Evolutionary conservation across 2,329 filamentous ascomycete species (phyloP), one percentile per base, ranked within the genome.

Genomic region (Magnaporthales sp.): DNA sequence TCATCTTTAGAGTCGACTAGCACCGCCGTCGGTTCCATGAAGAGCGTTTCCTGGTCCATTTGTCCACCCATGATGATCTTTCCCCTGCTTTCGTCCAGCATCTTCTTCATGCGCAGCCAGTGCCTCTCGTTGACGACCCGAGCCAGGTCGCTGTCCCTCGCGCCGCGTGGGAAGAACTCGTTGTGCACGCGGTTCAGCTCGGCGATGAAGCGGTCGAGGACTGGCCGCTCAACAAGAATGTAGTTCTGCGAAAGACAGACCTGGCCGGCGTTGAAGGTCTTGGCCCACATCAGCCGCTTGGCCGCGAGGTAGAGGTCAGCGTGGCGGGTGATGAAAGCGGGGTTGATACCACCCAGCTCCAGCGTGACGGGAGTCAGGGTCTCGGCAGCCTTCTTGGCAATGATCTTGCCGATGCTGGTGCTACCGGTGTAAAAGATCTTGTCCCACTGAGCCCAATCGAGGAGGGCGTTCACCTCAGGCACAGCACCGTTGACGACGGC

Each of bases 381-480:
- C 74, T 92, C 87, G 68, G 95, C 94, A 0, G 94, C 95, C 76
- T 96, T 97, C 77, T 93, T 89, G 63, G 92, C 86, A 66, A 98
- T 89, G 73, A 98, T 93, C 74, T 89, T 92, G 74, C 91, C 95
- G 22, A 97, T 92, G 30, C 76, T 80, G 65, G 85, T 84, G 73
- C 88, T 89, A 66, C 95, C 95, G 0, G 95, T 99, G 81, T 97
- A 99, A 82, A 95, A 93, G 74, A 99, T 96, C 85, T 97, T 98
- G 80, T 96, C 93, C 90, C 93, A 99, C 77, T 94, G 94, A 80
- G 93, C 87, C 54, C 54, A 58, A 67, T 94, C 87, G 38, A 99
- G 84, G 61, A 98, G 80, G 13, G 88, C 88, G 62, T 91, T 92
- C 4, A 91, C 93, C 81, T 97, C 92, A 4, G 89, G 83, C 24